Evolutionary conservation across 768 basidiomycete genomes (phyloP), one percentile per base, ranked within the genome.

Genomic region (Pholiota microspora): DNA sequence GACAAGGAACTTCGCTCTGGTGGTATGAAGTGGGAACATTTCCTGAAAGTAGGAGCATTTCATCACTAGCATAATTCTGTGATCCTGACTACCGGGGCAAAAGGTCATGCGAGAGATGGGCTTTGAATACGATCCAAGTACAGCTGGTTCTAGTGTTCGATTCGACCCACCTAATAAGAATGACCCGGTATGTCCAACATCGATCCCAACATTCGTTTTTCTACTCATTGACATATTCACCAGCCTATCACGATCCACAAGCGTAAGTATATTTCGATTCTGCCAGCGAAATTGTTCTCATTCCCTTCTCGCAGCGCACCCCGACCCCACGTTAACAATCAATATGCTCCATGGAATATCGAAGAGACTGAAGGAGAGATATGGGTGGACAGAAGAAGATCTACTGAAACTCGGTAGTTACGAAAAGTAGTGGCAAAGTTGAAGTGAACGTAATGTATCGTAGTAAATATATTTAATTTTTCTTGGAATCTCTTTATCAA

Each of bases 71-170:
- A 3, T 48, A 15, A 51, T 6, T 23, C 25, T 9, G 8, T 53
- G 5, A 7, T 54, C 21, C 47, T 2, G 15, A 4, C 18, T 27
- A 27, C 29, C 18, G 50, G 40, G 13, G 52, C 29, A 12, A 40
- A 60, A 91, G 89, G 70, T 89, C 32, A 89, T 92, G 89, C 71
- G 74, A 32, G 86, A 87, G 45, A 84, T 92, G 81, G 89, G 89
- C 31, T 92, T 92, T 67, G 70, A 71, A 2, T 85, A 84, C 59
- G 83, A 85, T 63, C 86, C 86, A 4, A 83, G 82, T 55, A 89
- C 88, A 2, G 88, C 89, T 16, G 90, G 90, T 2, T 91, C 89
- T 8, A 88, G 88, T 66, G 90, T 92, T 31, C 80, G 89, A 32
- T 92, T 92, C 63, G 84, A 89, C 67, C 89, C 89, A 45, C 90